phyloP scores from a whole-genome alignment of 208 protist species.

The Endotrypanum monterogeii region DNA sequence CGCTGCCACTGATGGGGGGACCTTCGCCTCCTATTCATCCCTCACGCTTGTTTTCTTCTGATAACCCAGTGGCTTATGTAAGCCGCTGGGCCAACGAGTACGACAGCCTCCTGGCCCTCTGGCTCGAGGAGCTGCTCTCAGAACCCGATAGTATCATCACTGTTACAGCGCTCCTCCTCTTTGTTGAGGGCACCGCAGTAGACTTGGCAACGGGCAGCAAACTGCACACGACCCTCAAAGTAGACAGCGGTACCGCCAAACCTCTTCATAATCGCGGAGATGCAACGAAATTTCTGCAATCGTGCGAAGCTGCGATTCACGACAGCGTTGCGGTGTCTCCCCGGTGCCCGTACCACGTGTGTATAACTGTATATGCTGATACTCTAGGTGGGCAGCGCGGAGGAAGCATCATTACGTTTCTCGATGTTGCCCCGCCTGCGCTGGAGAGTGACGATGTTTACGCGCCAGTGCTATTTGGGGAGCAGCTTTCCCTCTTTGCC shows the following conservation, averaged over 20 bases:
- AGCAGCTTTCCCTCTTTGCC: slow-evolving; percentile 14
- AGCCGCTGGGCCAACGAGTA: not conserved
- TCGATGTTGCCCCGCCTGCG: slow-evolving; percentile 15
- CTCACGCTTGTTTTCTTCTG: not conserved
- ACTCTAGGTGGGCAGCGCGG: not conserved
- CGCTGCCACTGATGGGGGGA: not conserved
- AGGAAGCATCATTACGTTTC: slow-evolving; percentile 9
- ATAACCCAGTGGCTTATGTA: not conserved
- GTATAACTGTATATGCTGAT: slow-evolving; percentile 10
- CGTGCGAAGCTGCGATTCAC: slow-evolving; percentile 11
- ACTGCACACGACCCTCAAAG: not conserved
- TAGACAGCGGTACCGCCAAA: not conserved
- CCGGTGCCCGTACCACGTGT: slow-evolving; percentile 21
- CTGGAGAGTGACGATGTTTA: not conserved
- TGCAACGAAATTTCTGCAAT: slow-evolving; percentile 1
- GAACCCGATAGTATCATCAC: not conserved
- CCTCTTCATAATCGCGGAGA: slow-evolving; percentile 8
- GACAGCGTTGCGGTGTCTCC: not conserved
- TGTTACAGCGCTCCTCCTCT: slow-evolving; percentile 8
- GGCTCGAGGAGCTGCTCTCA: slow-evolving; percentile 7
- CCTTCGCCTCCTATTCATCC: not conserved
- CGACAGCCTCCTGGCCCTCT: slow-evolving; percentile 25
- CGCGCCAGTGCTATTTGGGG: not conserved
- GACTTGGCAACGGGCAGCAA: slow-evolving; percentile 4
- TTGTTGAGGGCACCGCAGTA: slow-evolving; percentile 12